phyloP scores from a whole-genome alignment of 2,329 filamentous ascomycete species.

The Botrytis hyacinthi region DNA sequence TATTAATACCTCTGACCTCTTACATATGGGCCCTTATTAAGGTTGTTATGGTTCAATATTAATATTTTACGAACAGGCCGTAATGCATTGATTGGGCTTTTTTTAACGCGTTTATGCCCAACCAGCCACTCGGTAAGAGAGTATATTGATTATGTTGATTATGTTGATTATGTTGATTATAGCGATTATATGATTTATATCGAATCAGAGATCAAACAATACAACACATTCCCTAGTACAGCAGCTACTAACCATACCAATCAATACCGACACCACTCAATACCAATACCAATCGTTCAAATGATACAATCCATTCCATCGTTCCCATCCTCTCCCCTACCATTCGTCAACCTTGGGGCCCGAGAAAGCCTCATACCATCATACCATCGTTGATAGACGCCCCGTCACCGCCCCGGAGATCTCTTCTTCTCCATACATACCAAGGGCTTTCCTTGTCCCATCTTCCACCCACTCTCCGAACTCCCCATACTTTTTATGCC shows the following conservation, averaged over 20 bases:
- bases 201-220: not conserved
- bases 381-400: slow-evolving; percentile 2
- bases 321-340: not conserved
- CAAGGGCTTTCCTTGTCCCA: slow-evolving; percentile 12
- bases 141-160: not conserved
- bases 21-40: not conserved
- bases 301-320: not conserved
- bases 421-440: slow-evolving; percentile 11
- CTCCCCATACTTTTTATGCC: slow-evolving; percentile 7
- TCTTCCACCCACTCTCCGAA: slow-evolving; percentile 2
- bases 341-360: not conserved
- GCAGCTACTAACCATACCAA: not conserved
- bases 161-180: too few species aligned
- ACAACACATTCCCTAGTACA: not conserved
- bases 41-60: not conserved
- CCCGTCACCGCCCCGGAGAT: slow-evolving; percentile 17
- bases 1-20: not conserved
- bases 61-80: slow-evolving; percentile 2
- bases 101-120: slow-evolving; percentile 20
- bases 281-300: not conserved
- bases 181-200: not conserved
- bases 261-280: not conserved
- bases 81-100: slow-evolving; percentile 21
- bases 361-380: not conserved
- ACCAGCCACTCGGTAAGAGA: slow-evolving; percentile 4